Percentiles rank a stretch among this genome's conserved stretches.
Conservation (phyloP, 352 stramenopile genomes). For the Thalassiosira exigua region DNA sequence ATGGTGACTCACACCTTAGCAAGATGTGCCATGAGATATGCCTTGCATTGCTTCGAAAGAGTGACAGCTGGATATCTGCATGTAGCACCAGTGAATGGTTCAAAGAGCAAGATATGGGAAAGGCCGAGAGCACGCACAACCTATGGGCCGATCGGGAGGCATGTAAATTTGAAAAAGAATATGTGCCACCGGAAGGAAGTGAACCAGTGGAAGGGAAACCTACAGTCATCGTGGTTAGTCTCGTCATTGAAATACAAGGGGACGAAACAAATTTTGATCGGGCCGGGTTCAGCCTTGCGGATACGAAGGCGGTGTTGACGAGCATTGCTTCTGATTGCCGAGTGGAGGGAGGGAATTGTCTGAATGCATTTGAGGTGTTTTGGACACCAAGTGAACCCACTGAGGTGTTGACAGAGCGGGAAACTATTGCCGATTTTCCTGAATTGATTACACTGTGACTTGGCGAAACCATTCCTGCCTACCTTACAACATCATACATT, state of each 20-base stretch:
- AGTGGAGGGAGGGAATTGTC: constrained; percentile 74
- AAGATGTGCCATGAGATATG: constrained; percentile 70
- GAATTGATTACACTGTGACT: constrained; percentile 77
- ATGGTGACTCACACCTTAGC: constrained; percentile 56
- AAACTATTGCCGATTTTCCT: constrained; percentile 80
- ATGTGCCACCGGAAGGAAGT: constrained; percentile 51
- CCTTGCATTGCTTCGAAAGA: constrained; percentile 69
- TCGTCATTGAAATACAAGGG: constrained; percentile 82
- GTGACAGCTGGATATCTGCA: constrained; percentile 71
- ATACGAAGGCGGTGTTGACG: constrained; percentile 74
- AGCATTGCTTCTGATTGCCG: constrained; percentile 75
- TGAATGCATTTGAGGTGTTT: constrained; percentile 82
- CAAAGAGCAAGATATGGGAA: constrained; percentile 62
- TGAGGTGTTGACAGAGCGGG: constrained; percentile 70
- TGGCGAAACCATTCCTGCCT: no score
- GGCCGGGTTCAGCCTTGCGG: constrained; percentile 67
- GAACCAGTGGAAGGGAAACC: constrained; percentile 40
- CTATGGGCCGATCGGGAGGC: constrained; percentile 71
- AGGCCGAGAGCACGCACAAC: constrained; percentile 74
- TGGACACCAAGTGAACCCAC: constrained; percentile 73
- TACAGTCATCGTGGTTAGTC: constrained; percentile 72
- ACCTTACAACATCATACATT: no score
- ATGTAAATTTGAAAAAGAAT: constrained; percentile 82
- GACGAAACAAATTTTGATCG: constrained; percentile 79
- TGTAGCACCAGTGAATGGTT: constrained; percentile 74